phyloP scores from a whole-genome alignment of 176 grass and related monocot genomes.

The Cenchrus purpureus region DNA sequence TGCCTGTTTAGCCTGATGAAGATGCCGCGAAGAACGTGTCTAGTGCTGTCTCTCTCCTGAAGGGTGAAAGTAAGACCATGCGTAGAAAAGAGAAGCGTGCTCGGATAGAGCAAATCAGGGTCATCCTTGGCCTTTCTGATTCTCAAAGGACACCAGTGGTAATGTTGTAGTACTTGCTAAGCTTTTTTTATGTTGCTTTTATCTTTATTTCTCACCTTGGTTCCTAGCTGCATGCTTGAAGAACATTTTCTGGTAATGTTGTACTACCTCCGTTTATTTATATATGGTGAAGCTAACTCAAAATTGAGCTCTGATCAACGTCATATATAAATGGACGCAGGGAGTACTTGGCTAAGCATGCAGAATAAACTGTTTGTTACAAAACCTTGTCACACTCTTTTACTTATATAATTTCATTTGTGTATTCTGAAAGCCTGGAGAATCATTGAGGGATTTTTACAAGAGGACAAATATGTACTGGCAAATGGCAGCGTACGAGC shows the following conservation, averaged over 20 bases:
- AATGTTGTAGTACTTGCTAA: slow-evolving; percentile 41
- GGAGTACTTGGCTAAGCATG: slow-evolving; percentile 11
- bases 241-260: slow-evolving; percentile 12
- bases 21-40: slow-evolving; percentile 59
- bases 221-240: not conserved
- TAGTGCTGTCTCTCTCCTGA: slow-evolving; percentile 76
- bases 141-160: slow-evolving; percentile 94
- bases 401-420: slow-evolving; percentile 36
- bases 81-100: slow-evolving; percentile 95
- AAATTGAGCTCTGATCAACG: no score
- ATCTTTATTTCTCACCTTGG: not conserved
- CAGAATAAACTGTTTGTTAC: not conserved
- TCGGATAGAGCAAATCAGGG: slow-evolving; percentile 97
- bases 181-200: slow-evolving; percentile 19
- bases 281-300: no score
- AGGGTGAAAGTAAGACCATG: slow-evolving; percentile 83
- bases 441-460: slow-evolving; percentile 89
- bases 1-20: slow-evolving; percentile 56
- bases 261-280: not conserved
- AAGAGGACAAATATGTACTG: slow-evolving; percentile 94
- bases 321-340: no score
- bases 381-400: not conserved
- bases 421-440: slow-evolving; percentile 76
- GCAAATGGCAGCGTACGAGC: slow-evolving; percentile 96
- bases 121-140: slow-evolving; percentile 96